Evolutionary conservation across 805 yeast species (phyloP).

Genomic region (Candida vaughaniae): DNA sequence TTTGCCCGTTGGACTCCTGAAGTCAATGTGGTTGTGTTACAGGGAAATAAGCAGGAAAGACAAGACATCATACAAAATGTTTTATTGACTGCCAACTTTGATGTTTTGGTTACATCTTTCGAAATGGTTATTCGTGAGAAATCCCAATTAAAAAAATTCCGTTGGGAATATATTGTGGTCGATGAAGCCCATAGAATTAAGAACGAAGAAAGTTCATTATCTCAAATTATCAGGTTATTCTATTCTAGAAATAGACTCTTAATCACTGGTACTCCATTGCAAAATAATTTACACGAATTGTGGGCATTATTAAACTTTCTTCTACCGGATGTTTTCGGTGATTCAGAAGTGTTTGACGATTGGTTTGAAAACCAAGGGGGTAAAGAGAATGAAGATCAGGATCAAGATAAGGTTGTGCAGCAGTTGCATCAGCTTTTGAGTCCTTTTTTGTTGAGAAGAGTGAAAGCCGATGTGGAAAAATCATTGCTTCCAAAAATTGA

Average conservation of each 20-base stretch:
- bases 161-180: constrained; percentile 91
- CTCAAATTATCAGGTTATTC: constrained; percentile 88
- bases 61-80: constrained; percentile 53
- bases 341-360: constrained; percentile 83
- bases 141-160: constrained; percentile 69
- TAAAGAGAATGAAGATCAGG: constrained; percentile 33
- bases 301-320: constrained; percentile 94
- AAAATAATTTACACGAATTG: constrained; percentile 89
- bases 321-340: constrained; percentile 93
- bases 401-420: constrained; percentile 79
- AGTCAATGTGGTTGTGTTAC: constrained; percentile 78
- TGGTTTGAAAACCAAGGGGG: constrained; percentile 70
- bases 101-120: constrained; percentile 86
- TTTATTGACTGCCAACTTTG: constrained; percentile 74
- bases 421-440: constrained; percentile 85
- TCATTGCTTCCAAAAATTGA: constrained; percentile 89
- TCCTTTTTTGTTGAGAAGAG: constrained; percentile 86
- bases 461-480: constrained; percentile 90
- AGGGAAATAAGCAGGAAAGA: constrained; percentile 87
- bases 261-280: constrained; percentile 95
- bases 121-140: constrained; percentile 94
- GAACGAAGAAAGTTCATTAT: constrained; percentile 87
- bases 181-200: constrained; percentile 98
- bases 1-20: constrained; percentile 96
- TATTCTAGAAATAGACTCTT: constrained; percentile 80